Evolutionary conservation across 352 stramenopile species (phyloP).

Genomic region (Saprolegnia diclina): DNA sequence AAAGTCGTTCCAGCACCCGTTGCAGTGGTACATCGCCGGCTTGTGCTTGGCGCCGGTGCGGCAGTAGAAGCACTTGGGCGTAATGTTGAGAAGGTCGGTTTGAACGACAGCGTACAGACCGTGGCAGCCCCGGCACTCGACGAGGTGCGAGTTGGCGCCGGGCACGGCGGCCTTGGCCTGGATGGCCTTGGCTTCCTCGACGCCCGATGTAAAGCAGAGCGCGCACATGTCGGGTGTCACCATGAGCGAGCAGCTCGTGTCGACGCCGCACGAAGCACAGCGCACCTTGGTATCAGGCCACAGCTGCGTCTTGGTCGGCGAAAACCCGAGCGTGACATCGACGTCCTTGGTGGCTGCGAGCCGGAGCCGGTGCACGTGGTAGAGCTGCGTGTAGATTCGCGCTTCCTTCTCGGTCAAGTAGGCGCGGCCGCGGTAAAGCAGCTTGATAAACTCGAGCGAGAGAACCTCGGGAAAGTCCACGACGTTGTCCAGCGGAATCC

Average conservation of each 20-base stretch:
- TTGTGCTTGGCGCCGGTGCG: background rate
- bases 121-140: conserved; percentile 16
- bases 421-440: conserved; percentile 12
- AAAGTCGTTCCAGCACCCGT: conserved; percentile 8
- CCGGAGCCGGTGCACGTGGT: conserved; percentile 9
- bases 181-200: background rate
- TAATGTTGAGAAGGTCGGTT: background rate
- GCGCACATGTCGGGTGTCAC: conserved; percentile 14
- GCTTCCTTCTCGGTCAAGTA: conserved; percentile 13
- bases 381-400: conserved; percentile 2
- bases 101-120: conserved; percentile 18
- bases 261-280: conserved; percentile 12
- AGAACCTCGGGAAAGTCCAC: conserved; percentile 18
- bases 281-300: conserved; percentile 4
- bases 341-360: conserved; percentile 16
- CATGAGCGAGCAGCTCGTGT: conserved; percentile 21
- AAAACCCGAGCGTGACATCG: background rate
- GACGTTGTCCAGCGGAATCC: conserved; percentile 11
- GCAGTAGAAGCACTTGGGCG: conserved; percentile 21
- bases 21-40: background rate
- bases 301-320: background rate
- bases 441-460: conserved; percentile 19
- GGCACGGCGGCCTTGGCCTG: background rate
- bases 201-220: conserved; percentile 13
- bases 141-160: conserved; percentile 6